Percentiles rank a stretch among this genome's conserved stretches.
phyloP scores from a whole-genome alignment of 75 land plant genomes.

The Selaginella tamariscina region DNA sequence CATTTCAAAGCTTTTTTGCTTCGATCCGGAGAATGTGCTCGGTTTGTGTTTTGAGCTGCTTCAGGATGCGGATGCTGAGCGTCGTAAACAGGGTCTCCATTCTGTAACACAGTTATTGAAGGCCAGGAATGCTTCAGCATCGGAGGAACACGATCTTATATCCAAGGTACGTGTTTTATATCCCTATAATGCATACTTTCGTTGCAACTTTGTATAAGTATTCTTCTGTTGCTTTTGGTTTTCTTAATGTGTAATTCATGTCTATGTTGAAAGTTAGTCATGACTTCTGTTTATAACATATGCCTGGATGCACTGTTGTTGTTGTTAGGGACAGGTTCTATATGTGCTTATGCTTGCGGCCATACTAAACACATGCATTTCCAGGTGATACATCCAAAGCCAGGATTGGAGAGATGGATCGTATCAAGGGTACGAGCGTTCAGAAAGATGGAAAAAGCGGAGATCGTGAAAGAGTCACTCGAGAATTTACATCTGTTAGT shows the following conservation, averaged over 20 bases:
- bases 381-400: conserved; percentile 61
- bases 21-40: conserved; percentile 45
- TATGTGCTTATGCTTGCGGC: no score
- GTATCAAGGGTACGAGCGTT: conserved; percentile 46
- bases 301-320: no score
- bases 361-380: no score
- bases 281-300: no score
- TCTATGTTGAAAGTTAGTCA: no score
- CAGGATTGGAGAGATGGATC: conserved; percentile 57
- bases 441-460: conserved; percentile 28
- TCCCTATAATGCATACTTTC: no score
- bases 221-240: no score
- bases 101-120: conserved; percentile 46
- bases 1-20: conserved; percentile 34
- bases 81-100: conserved; percentile 32
- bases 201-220: not conserved
- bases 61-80: conserved; percentile 21
- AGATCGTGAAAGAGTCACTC: conserved; percentile 31
- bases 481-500: conserved; percentile 33
- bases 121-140: not conserved
- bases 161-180: not conserved
- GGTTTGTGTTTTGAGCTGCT: conserved; percentile 67
- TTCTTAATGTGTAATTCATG: no score
- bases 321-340: no score
- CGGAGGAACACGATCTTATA: not conserved